Evolutionary conservation across 2,329 filamentous ascomycete species (phyloP), one percentile per base, ranked within the genome.

Genomic region (Talaromyces islandicus): DNA sequence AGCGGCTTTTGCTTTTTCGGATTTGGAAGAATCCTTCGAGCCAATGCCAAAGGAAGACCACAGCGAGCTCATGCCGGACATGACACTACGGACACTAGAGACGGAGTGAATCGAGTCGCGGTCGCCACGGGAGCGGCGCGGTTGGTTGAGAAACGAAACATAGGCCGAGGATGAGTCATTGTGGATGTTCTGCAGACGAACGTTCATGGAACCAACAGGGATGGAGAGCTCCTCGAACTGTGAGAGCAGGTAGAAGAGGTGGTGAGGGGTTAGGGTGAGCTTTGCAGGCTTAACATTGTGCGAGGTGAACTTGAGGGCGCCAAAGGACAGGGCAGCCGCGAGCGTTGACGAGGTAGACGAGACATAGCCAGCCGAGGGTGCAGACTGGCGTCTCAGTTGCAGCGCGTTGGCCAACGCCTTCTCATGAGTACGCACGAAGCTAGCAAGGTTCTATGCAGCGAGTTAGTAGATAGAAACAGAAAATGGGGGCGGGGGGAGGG

Each of bases 361-460:
- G 38, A 86, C 81, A 57, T 86, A 81, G 65, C 86, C 83, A 54
- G 83, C 83, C 58, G 72, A 67, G 62, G 88, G 77, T 66, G 83
- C 85, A 85, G 82, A 79, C 64, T 85, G 83, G 69, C 90, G 86
- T 74, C 88, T 88, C 68, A 95, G 83, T 75, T 97, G 93, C 64
- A 97, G 81, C 69, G 93, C 93, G 80, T 97, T 97, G 72, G 94
- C 94, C 64, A 99, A 85, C 41, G 92, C 93, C 79, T 96, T 96
- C 78, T 99, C 94, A 80, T 99, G 92, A 59, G 92, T 96, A 64
- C 92, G 91, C 77, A 99, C 92, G 78, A 96, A 97, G 78, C 88
- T 88, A 73, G 93, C 92, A 74, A 99, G 84, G 83, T 96, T 94
- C 93, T 97, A 74, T 52, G 9, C 46, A 21, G 62, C 53, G 11